Base-by-base conservation (phyloP, 192 early-diverging fungal genomes). In the Radiomyces spectabilis region DNA sequence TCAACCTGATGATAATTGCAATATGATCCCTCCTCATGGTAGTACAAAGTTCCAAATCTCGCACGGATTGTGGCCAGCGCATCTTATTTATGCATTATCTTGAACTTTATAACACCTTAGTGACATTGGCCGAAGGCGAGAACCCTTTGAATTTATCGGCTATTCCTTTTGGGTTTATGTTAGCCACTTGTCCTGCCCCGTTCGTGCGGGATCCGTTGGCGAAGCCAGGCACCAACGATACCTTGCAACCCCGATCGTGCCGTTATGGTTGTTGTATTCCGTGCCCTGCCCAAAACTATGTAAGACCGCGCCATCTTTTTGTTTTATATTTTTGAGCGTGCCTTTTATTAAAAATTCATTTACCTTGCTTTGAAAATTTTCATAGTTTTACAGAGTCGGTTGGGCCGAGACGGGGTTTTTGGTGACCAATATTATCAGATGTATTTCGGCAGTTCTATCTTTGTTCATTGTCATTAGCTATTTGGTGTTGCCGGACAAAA, bases 191-290 rank as follows among this genome's bases (percentile, higher is more conserved):
- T 9, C 60, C 65, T 19, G 4, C 54, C 2, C 75, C 75, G 7
- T 77, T 77, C 27, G 27, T 74, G 5, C 53, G 3, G 0, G 75
- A 77, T 42, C 72, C 72, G 0, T 18, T 58, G 2, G 50, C 55
- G 18, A 49, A 58, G 37, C 25, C 53, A 15, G 61, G 61, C 25
- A 30, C 39, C 8, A 54, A 35, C 22, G 52, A 45, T 1, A 53
- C 63, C 1, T 30, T 63, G 15, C 69, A 54, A 41, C 9, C 33
- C 4, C 39, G 41, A 10, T 66, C 53, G 33, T 80, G 77, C 35
- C 48, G 51, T 37, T 51, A 54, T 31, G 75, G 75, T 41, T 80
- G 77, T 31, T 80, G 77, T 58, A 34, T 80, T 27, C 77, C 77
- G 26, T 80, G 77, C 41, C 77, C 77, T 1, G 66, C 64, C 5